Percentiles rank a stretch among this genome's conserved stretches.
Conservation (phyloP, 257 asterid genomes). For the Solanum arcanum region DNA sequence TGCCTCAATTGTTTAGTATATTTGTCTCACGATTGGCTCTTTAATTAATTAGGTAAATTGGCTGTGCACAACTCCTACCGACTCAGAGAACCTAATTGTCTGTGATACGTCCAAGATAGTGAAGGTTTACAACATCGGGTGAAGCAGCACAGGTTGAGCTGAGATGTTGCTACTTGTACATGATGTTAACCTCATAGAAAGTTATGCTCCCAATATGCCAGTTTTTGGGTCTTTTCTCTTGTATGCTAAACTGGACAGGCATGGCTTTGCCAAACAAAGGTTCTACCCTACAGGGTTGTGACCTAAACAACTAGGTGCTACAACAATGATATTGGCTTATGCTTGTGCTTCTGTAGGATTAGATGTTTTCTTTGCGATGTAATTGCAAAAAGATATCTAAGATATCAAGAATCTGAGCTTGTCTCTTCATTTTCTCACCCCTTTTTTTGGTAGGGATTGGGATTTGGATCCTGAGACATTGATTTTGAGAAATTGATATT, state of each 20-base stretch:
- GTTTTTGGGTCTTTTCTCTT: neutral
- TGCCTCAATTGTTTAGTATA: neutral
- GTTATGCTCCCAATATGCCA: neutral
- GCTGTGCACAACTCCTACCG: slow-evolving; percentile 79
- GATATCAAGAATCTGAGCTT: neutral
- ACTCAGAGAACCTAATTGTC: slow-evolving; percentile 69
- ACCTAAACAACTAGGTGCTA: neutral
- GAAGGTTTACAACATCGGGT: slow-evolving; percentile 57
- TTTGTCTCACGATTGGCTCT: neutral
- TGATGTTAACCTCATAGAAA: neutral
- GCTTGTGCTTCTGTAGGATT: neutral
- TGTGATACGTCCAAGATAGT: slow-evolving; percentile 86
- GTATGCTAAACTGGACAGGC: neutral
- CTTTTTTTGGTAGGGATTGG: neutral
- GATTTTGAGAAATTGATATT: neutral
- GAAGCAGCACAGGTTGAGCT: neutral
- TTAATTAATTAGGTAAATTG: slow-evolving; percentile 60
- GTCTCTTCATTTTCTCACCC: neutral
- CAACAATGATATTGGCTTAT: neutral
- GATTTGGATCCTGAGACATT: neutral
- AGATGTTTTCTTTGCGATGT: neutral
- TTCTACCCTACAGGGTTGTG: neutral
- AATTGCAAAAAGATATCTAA: neutral
- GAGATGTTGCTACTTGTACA: neutral
- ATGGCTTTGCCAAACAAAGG: neutral